phyloP scores from a whole-genome alignment of 352 stramenopile genomes.

The Phytopythium montanum region DNA sequence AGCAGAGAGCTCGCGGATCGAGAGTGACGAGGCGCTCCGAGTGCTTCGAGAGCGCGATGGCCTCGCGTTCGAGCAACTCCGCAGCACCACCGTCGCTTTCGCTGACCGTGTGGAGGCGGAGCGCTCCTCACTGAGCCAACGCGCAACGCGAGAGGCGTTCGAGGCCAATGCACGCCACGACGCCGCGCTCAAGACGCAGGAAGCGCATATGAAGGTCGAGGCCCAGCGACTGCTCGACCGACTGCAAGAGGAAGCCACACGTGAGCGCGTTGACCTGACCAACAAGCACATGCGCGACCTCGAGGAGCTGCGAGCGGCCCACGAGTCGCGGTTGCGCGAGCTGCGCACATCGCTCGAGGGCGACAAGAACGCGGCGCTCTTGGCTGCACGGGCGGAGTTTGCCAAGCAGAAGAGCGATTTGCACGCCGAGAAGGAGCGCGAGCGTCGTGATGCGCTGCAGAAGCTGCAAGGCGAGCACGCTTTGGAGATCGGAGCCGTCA shows the following conservation, averaged over 20 bases:
- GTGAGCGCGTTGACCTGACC: constrained; percentile 3
- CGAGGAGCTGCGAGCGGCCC: constrained; percentile 11
- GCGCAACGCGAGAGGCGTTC: not conserved
- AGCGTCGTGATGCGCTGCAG: constrained; percentile 23
- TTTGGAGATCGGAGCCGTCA: constrained; percentile 21
- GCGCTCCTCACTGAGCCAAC: not conserved
- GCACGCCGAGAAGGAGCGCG: constrained; percentile 33
- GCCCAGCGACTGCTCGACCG: constrained; percentile 3
- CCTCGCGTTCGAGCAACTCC: constrained; percentile 26
- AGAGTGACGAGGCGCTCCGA: constrained; percentile 10
- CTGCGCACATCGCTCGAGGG: constrained; percentile 19
- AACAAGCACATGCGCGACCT: constrained; percentile 15
- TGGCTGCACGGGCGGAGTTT: constrained; percentile 29
- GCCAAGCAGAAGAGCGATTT: constrained; percentile 26
- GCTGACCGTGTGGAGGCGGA: constrained; percentile 4
- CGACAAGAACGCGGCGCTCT: constrained; percentile 25
- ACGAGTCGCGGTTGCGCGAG: constrained; percentile 21
- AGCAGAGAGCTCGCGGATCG: not conserved
- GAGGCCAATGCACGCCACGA: constrained; percentile 11
- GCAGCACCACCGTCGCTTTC: constrained; percentile 18
- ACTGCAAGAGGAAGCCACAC: not conserved
- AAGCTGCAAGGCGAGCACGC: constrained; percentile 24
- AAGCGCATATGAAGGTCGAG: constrained; percentile 5
- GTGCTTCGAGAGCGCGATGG: constrained; percentile 18
- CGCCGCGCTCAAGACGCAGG: constrained; percentile 12